These are phyloP conservation scores for Chlamydomonas schloesseri DNA, from an alignment of 139 green algal species.

Conservation along the genomic window DNA sequence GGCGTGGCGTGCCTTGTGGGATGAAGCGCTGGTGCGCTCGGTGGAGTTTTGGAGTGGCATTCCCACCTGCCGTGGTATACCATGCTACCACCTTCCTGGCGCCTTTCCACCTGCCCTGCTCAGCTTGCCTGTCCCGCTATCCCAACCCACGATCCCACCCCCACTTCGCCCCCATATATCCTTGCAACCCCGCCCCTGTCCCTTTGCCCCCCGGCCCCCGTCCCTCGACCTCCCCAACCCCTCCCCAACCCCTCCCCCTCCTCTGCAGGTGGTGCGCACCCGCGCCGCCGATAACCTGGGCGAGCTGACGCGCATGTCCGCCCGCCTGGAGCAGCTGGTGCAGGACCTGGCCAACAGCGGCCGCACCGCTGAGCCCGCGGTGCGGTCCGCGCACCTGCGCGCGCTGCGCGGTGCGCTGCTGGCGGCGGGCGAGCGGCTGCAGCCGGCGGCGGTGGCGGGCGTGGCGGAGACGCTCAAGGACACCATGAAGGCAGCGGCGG, in stretches of 20 bases:
- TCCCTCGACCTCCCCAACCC: too few relatives aligned
- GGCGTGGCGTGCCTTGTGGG: too few relatives aligned
- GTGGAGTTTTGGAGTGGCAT: too few relatives aligned
- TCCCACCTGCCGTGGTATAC: too few relatives aligned
- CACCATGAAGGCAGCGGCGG: slow-evolving; percentile 11
- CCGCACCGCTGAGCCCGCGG: slow-evolving; percentile 49
- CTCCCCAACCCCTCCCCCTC: neutral
- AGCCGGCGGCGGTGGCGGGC: slow-evolving; percentile 62
- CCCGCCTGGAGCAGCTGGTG: slow-evolving; percentile 85
- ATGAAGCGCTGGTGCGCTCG: too few relatives aligned
- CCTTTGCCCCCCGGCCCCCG: too few relatives aligned
- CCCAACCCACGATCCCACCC: too few relatives aligned
- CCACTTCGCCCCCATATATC: too few relatives aligned
- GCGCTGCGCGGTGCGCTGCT: slow-evolving; percentile 79
- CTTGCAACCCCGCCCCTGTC: too few relatives aligned
- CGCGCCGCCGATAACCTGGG: slow-evolving; percentile 87
- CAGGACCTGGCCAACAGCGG: slow-evolving; percentile 66
- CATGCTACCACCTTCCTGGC: too few relatives aligned
- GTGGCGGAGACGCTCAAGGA: slow-evolving; percentile 55
- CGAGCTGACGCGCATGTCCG: slow-evolving; percentile 76
- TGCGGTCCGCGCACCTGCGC: slow-evolving; percentile 69
- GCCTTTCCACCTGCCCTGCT: too few relatives aligned
- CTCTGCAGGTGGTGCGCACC: slow-evolving; percentile 48
- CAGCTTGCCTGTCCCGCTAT: too few relatives aligned
- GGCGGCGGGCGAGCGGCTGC: slow-evolving; percentile 68